Percentiles rank a stretch among this genome's conserved stretches.
These are phyloP conservation scores for Eutrema yunnanense DNA, from an alignment of 345 rosid genomes.

Conservation along the genomic window DNA sequence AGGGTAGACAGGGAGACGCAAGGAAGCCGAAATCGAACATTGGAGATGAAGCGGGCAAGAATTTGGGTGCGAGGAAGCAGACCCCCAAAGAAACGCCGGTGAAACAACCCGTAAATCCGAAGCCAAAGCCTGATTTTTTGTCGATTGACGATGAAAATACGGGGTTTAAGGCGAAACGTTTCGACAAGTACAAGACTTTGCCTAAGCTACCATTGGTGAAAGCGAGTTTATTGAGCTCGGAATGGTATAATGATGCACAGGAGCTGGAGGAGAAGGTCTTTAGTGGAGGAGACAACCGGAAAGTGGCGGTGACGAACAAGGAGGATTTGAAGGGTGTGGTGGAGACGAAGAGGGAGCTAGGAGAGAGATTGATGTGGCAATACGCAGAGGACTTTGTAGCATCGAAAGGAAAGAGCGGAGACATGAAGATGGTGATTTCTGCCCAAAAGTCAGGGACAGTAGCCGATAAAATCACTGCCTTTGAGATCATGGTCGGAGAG, in stretches of 20 bases:
- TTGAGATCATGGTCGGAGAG: constrained; percentile 80
- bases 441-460: constrained; percentile 95
- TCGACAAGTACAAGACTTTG: constrained; percentile 47
- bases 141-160: constrained; percentile 36
- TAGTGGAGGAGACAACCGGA: constrained; percentile 29
- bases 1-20: constrained; percentile 10
- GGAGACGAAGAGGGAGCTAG: constrained; percentile 66
- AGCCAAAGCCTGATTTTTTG: constrained; percentile 56
- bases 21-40: constrained; percentile 12
- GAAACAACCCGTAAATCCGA: constrained; percentile 18
- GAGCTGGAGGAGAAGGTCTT: constrained; percentile 74
- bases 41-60: background rate
- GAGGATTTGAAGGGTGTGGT: constrained; percentile 49
- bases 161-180: constrained; percentile 21
- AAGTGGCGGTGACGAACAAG: constrained; percentile 35
- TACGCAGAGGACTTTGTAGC: constrained; percentile 57
- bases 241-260: constrained; percentile 69
- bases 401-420: constrained; percentile 67
- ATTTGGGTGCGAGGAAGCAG: background rate
- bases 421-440: constrained; percentile 77
- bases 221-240: constrained; percentile 50
- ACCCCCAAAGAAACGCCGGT: background rate
- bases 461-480: constrained; percentile 87
- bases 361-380: constrained; percentile 83
- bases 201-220: constrained; percentile 73